These are phyloP conservation scores for Coprinopsis sp. DNA, from an alignment of 768 basidiomycete genomes.

Conservation along the genomic window DNA sequence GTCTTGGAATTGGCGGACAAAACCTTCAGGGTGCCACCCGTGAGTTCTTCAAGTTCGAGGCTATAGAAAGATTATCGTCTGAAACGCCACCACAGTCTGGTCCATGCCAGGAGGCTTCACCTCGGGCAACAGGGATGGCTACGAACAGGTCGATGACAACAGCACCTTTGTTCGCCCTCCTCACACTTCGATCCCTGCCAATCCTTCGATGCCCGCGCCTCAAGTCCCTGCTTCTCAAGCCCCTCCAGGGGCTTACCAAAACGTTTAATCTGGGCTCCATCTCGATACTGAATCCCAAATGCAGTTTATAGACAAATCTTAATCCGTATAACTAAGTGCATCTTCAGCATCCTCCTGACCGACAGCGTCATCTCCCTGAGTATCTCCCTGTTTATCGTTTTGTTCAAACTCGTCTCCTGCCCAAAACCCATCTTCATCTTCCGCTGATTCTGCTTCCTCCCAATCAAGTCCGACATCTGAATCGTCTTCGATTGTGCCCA, in stretches of 20 bases:
- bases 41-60: slow-evolving; percentile 25
- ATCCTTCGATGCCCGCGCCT: slow-evolving; percentile 17
- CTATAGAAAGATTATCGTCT: too few relatives aligned
- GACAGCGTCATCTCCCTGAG: too few relatives aligned
- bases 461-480: too few relatives aligned
- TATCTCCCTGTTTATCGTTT: too few relatives aligned
- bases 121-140: slow-evolving; percentile 49
- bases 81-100: slow-evolving; percentile 53
- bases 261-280: slow-evolving; percentile 23
- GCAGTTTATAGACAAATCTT: slow-evolving; percentile 7
- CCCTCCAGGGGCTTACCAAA: slow-evolving; percentile 41
- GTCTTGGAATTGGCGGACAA: slow-evolving; percentile 38
- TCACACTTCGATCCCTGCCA: slow-evolving; percentile 23
- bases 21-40: slow-evolving; percentile 57
- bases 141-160: slow-evolving; percentile 61
- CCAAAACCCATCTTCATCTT: too few relatives aligned
- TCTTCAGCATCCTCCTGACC: too few relatives aligned
- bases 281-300: slow-evolving; percentile 7
- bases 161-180: slow-evolving; percentile 20
- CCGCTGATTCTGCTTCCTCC: too few relatives aligned
- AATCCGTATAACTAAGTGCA: slow-evolving; percentile 5
- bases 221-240: slow-evolving; percentile 18
- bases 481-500: too few relatives aligned
- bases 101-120: slow-evolving; percentile 75
- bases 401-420: too few relatives aligned